Conservation (phyloP, 306 rosid species). For the Dalbergia cultrata region DNA sequence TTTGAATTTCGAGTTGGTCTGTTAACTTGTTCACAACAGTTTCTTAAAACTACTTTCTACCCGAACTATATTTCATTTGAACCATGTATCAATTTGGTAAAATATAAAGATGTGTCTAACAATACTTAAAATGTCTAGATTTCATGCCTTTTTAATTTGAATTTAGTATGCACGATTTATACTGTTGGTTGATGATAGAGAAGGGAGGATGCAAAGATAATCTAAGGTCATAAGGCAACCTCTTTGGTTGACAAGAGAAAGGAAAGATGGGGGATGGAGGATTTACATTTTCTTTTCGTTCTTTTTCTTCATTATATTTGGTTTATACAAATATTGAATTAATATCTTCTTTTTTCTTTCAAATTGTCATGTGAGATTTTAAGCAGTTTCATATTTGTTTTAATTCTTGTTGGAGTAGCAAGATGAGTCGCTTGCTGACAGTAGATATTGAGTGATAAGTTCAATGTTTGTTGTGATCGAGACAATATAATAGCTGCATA, state of each 20-base stretch:
- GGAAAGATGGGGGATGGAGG: neutral
- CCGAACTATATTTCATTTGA: no score
- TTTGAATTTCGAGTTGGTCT: neutral
- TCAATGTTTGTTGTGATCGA: neutral
- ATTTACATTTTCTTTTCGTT: neutral
- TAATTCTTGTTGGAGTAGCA: no score
- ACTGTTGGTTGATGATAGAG: neutral
- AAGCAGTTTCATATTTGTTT: no score
- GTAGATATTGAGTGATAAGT: no score
- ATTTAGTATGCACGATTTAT: constrained; percentile 1
- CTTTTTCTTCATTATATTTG: neutral
- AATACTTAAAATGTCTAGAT: neutral
- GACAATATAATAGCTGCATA: neutral
- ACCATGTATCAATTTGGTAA: neutral
- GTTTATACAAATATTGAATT: neutral
- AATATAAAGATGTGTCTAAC: neutral
- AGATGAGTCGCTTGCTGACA: no score
- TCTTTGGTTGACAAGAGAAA: neutral
- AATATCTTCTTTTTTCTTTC: no score
- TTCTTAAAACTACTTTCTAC: neutral
- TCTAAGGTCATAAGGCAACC: no score
- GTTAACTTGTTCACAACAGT: neutral
- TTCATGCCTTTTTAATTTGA: constrained; percentile 5
- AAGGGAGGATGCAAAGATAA: no score
- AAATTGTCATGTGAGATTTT: no score